Evolutionary conservation across 164 flowering plant genomes (phyloP).

Genomic region (Annona cherimola): DNA sequence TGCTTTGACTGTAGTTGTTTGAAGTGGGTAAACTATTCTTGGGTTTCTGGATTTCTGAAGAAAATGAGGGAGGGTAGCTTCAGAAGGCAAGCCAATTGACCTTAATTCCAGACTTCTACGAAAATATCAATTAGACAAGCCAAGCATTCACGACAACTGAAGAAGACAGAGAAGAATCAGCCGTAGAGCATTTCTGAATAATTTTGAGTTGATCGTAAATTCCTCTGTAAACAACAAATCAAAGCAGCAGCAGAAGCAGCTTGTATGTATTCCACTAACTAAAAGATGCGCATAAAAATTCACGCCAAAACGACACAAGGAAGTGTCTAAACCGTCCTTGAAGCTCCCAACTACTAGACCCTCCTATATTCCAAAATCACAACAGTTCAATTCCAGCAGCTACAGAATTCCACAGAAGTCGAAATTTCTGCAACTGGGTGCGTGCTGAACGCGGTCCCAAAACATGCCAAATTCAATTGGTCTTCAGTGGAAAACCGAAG

Average conservation of each 20-base stretch:
- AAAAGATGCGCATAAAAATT: not conserved
- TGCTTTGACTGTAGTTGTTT: constrained; percentile 12
- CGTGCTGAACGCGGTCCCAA: no score
- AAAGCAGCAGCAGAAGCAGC: not conserved
- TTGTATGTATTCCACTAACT: not conserved
- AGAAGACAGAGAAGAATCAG: not conserved
- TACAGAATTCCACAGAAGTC: not conserved
- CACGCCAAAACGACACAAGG: not conserved
- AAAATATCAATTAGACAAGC: not conserved
- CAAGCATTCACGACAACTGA: not conserved
- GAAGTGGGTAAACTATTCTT: constrained; percentile 13
- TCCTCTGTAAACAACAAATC: not conserved
- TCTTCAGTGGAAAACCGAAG: no score
- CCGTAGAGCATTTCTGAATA: no score
- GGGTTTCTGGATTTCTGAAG: constrained; percentile 22
- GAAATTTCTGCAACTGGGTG: no score
- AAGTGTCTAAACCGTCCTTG: not conserved
- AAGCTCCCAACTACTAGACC: not conserved
- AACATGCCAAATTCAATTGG: no score
- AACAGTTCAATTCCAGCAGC: not conserved
- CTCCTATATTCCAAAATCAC: not conserved
- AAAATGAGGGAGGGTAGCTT: not conserved
- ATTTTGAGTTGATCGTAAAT: not conserved
- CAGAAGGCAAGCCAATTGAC: not conserved
- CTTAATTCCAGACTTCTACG: not conserved